Base-by-base conservation (phyloP, 352 stramenopile species). In the Phytophthora citrophthora region DNA sequence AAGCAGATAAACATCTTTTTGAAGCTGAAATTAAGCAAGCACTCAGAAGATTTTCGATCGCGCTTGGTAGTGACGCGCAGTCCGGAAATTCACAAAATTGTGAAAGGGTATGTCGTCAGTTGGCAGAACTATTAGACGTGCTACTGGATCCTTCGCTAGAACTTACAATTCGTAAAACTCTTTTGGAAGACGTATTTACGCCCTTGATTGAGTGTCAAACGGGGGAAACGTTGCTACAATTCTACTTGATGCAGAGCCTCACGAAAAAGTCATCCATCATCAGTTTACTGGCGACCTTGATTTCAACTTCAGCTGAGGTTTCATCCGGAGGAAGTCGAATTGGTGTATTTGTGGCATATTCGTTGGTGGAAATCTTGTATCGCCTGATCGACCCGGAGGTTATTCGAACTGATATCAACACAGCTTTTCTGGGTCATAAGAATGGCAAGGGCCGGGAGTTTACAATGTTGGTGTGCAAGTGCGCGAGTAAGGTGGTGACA, bases 401-500 rank as follows among this genome's bases (percentile, higher is more conserved):
- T 45, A 77, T 95, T 67, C 80, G 87, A 31, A 74, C 59, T 24
- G 69, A 81, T 15, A 80, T 95, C 45, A 94, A 94, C 54, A 60
- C 70, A n/a, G 76, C 74, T 27, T 93, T 93, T 61, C 59, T 91
- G 32, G 80, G 84, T 13, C 79, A 90, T 54, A 55, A 65, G 13
- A 89, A 89, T 57, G 81, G 84, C 6, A 91, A 95, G 52, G 83
- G 87, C 10, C 68, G 86, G 34, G 87, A 94, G 61, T 84, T 95
- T 49, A 95, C 87, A 5, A 95, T 95, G 87, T 66, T 92, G 4
- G 70, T 95, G 24, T 95, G 87, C 72, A 95, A 93, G 38, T 86
- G 78, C 47, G 87, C 87, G 8, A 93, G 81, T 54, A 91, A 92
- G 43, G 70, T 92, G n/a, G 65, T 84, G 18, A 87, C 81, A 1